Percentiles rank a stretch among this genome's conserved stretches.
Evolutionary conservation across 2,329 filamentous ascomycete species (phyloP).

Genomic region (Penicillium sp.): DNA sequence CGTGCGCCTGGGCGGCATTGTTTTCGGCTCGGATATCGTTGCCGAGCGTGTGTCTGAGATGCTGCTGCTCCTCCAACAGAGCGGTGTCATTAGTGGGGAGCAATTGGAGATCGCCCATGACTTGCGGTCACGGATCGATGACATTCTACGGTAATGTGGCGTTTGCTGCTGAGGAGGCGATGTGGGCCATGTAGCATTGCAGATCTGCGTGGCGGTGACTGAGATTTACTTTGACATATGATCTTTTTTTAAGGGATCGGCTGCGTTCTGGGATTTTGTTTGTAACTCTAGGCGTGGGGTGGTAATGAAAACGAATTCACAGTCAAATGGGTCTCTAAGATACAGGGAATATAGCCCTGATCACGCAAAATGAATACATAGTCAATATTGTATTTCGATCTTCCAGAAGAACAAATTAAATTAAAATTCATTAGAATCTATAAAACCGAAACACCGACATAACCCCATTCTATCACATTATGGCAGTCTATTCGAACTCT

Average conservation of each 20-base stretch:
- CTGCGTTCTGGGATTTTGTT: background rate
- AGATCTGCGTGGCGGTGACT: constrained; percentile 3
- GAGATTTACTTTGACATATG: constrained; percentile 1
- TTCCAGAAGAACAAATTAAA: background rate
- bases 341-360: background rate
- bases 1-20: constrained; percentile 44
- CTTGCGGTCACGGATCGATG: constrained; percentile 36
- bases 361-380: background rate
- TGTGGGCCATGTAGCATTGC: background rate
- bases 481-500: constrained; percentile 2
- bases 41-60: constrained; percentile 42
- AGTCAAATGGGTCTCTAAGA: background rate
- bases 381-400: background rate
- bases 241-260: background rate
- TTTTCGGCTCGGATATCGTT: constrained; percentile 55
- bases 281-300: constrained; percentile 11
- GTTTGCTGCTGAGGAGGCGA: background rate
- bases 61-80: constrained; percentile 39
- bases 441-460: constrained; percentile 8
- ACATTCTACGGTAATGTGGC: constrained; percentile 30
- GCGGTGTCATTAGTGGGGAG: constrained; percentile 28
- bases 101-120: constrained; percentile 35
- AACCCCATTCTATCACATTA: constrained; percentile 20
- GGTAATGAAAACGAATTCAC: constrained; percentile 14
- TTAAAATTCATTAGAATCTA: constrained; percentile 2